Evolutionary conservation across 352 stramenopile genomes (phyloP).

Genomic region (Globisporangium rhizosaccharum): DNA sequence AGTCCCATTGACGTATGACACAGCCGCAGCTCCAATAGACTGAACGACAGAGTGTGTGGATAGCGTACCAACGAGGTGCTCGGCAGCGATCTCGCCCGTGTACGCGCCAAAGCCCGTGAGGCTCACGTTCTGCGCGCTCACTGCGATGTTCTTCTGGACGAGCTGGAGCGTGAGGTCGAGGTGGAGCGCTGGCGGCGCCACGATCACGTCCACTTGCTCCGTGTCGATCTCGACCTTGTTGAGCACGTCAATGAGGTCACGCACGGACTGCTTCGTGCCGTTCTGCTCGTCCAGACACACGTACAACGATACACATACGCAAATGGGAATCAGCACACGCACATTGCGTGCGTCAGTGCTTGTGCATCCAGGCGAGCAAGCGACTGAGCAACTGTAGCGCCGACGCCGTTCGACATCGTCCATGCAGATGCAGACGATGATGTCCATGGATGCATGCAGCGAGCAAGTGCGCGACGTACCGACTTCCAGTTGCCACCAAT

Average conservation of each 20-base stretch:
- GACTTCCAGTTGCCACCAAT: constrained; percentile 93
- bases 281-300: constrained; percentile 22
- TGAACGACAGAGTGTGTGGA: not conserved
- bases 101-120: constrained; percentile 85
- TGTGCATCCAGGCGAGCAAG: not conserved
- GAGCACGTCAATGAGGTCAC: constrained; percentile 79
- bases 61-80: constrained; percentile 84
- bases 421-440: not conserved
- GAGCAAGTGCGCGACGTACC: constrained; percentile 29
- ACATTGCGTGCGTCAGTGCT: not conserved
- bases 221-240: constrained; percentile 65
- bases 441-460: not conserved
- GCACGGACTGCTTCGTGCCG: constrained; percentile 76
- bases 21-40: constrained; percentile 12
- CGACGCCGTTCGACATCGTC: too few species aligned
- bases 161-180: constrained; percentile 34
- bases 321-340: constrained; percentile 14
- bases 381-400: not conserved
- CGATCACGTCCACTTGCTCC: constrained; percentile 63
- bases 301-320: constrained; percentile 11
- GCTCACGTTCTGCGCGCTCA: constrained; percentile 67
- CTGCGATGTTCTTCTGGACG: constrained; percentile 52
- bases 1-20: constrained; percentile 11
- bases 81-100: constrained; percentile 86
- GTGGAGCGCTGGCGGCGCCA: constrained; percentile 64